Evolutionary conservation across 371 early-diverging fungal species (phyloP), one percentile per base, ranked within the genome.

Genomic region (Mortierella sp.): DNA sequence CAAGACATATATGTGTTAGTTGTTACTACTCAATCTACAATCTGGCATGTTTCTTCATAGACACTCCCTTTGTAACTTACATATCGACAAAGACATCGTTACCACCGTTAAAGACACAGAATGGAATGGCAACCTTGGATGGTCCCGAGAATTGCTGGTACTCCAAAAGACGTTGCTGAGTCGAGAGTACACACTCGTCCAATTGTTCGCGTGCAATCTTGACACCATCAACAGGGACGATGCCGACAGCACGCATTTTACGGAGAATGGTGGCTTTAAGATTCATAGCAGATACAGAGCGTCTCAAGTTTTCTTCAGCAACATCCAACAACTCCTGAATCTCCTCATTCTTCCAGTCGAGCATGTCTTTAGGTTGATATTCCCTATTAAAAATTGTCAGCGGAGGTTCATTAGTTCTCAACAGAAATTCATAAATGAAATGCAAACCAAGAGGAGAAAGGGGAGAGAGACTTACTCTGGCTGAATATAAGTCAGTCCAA

Each of bases 91-190:
- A 95, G 66, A 92, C 92, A 81, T 95, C 96, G 66, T 78, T 87
- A 35, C 96, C 96, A 52, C 96, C 96, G 78, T 95, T 95, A 73
- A 96, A 96, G 16, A 94, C 94, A 73, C 96, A 96, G 87, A 94
- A 96, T 3, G 96, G 95, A 8, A 95, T 84, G 1, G 90, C 84
- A 24, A 83, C 81, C 39, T 86, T 75, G 66, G 85, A 73, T 6
- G 85, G 85, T 55, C 70, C 65, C 0, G 89, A 81, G 62, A 81
- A 83, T 37, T 87, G 86, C 72, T 89, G 87, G 70, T 79, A 86
- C 66, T 84, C 83, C 11, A 87, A 77, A 51, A 91, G 64, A 22
- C 85, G 86, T 58, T 87, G 81, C 70, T 92, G 93, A 49, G 90
- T 86, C 16, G 91, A 88, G 22, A 92, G 76, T 0, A 89, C 92